Base-by-base conservation (phyloP, 106 monocot genomes). In the Dendrobium nobile region DNA sequence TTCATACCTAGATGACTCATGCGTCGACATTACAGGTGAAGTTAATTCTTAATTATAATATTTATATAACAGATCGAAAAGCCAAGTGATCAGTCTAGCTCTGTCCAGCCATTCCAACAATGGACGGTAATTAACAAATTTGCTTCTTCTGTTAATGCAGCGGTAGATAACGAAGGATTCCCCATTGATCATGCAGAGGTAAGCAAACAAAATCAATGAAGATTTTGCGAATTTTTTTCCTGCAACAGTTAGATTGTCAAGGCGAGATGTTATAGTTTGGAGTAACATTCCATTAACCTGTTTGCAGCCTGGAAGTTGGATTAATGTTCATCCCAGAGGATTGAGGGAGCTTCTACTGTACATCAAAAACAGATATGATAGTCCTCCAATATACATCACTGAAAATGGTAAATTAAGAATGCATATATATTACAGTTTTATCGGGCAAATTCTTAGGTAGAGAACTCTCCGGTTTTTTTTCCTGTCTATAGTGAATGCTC, bases 1-100 rank as follows among this genome's bases (percentile, higher is more conserved):
- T 17, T 79, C 43, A 19, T 75, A 82, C 26, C 1, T 61, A 9
- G 76, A 81, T 45, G 89, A 89, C 64, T 72, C 84, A 16, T 26
- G 40, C 22, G 72, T 67, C 11, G 58, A 73, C 0, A 5, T 58
- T 1, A 55, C 56, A 51, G 33, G 83, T 87, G 78, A 77, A 28
- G 7, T 44, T 54, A 54, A 54, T 2, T 13, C 2, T n/a, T n/a
- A n/a, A n/a, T 17, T 10, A 54, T 2, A 13, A 13, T 54, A 54
- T 54, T 54, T 31, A 31, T 3, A 64, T 41, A 55, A 33, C 2
- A 1, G 4, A 31, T n/a, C n/a, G n/a, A 31, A n/a, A 31, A 31
- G 31, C 31, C 54, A 8, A 54, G 17, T 13, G 10, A 17, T 17
- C 54, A 54, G 2, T 54, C 54, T 54, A 10, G 10, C 54, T 54